Evolutionary conservation across 1,284 basidiomycete species (phyloP).

Genomic region (Leccinum glutinopallens): DNA sequence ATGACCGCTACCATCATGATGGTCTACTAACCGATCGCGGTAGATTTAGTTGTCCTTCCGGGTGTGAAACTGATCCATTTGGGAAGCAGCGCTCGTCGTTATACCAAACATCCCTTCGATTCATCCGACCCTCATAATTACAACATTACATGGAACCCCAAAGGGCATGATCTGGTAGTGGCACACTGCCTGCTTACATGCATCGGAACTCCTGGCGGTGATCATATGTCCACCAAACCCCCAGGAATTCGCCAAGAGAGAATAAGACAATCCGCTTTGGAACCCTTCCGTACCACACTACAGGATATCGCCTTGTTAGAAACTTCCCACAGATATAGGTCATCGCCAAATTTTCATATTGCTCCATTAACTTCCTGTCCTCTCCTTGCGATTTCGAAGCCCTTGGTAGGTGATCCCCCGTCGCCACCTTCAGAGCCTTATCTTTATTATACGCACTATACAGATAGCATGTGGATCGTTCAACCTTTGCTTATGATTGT

Average conservation of each 20-base stretch:
- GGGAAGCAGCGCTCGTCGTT: not conserved
- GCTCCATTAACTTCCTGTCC: not conserved
- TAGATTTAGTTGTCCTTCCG: not conserved
- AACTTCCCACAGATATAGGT: not conserved
- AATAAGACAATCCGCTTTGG: not conserved
- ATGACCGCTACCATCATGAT: not conserved
- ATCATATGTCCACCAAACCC: not conserved
- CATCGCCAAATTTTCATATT: not conserved
- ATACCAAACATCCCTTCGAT: not conserved
- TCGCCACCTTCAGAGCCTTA: not conserved
- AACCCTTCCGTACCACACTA: not conserved
- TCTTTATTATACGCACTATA: not conserved
- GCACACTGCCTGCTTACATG: not conserved
- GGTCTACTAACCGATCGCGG: not conserved
- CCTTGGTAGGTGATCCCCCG: not conserved
- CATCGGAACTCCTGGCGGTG: not conserved
- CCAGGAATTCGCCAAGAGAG: not conserved
- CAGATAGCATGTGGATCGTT: not conserved
- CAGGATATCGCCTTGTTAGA: not conserved
- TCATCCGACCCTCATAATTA: not conserved
- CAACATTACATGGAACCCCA: not conserved
- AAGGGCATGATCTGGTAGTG: not conserved
- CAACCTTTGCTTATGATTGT: not conserved
- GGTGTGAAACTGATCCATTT: not conserved
- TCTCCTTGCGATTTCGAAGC: not conserved